A percentile compares a stretch with the other conserved stretches of the same genome.
These are phyloP conservation scores for Plantago coronopus DNA, from an alignment of 305 asterid genomes.

Conservation along the genomic window DNA sequence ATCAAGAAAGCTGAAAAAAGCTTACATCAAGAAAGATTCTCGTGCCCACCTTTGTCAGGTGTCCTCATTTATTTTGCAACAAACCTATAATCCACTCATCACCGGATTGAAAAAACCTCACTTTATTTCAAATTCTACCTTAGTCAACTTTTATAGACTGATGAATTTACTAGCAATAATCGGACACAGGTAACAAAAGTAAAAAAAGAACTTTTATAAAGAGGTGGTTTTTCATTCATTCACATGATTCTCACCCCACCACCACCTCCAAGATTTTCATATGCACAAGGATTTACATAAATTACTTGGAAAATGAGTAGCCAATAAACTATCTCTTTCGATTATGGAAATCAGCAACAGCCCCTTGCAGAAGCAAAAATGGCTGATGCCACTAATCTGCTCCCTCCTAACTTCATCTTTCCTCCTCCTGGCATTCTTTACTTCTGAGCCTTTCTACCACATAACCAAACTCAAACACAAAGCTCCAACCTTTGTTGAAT, in stretches of 20 bases:
- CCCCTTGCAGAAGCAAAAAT: conserved; percentile 45
- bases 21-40: not conserved
- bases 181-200: too few relatives aligned
- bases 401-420: conserved; percentile 34
- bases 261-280: not conserved
- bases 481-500: conserved; percentile 59
- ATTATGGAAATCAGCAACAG: conserved; percentile 44
- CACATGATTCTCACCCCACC: too few relatives aligned
- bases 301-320: too few relatives aligned
- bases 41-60: not conserved
- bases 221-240: too few relatives aligned
- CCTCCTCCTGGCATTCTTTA: conserved; percentile 33
- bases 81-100: too few relatives aligned
- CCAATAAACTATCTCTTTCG: not conserved
- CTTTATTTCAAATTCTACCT: too few relatives aligned
- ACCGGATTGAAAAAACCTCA: too few relatives aligned
- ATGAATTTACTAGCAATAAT: too few relatives aligned
- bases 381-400: conserved; percentile 49
- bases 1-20: too few relatives aligned
- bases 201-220: too few relatives aligned
- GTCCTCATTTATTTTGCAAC: not conserved
- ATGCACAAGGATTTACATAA: too few relatives aligned
- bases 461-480: conserved; percentile 25
- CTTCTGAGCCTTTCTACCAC: conserved; percentile 39
- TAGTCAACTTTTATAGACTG: too few relatives aligned